phyloP scores from a whole-genome alignment of 1,139 yeast genomes.

The Yamadazyma taylorii region DNA sequence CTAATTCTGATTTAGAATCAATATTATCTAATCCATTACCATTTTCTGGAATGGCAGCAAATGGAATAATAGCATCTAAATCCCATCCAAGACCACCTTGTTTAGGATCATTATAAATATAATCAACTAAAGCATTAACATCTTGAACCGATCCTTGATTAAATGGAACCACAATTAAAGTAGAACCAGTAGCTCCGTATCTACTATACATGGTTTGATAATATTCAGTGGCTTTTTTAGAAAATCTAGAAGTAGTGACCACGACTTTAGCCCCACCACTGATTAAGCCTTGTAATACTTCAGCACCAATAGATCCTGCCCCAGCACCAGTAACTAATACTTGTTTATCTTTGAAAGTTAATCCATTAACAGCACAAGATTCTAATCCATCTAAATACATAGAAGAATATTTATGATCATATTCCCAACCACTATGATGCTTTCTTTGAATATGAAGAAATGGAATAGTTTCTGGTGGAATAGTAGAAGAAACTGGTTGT shows the following conservation, averaged over 20 bases:
- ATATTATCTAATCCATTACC: conserved; percentile 93
- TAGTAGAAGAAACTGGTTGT: conserved; percentile 70
- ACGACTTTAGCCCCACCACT: conserved; percentile 98
- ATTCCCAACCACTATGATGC: conserved; percentile 77
- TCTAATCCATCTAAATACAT: conserved; percentile 87
- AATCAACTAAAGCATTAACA: conserved; percentile 80
- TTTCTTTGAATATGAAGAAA: conserved; percentile 89
- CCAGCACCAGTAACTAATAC: conserved; percentile 98
- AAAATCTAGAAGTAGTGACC: conserved; percentile 94
- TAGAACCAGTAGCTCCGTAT: conserved; percentile 88
- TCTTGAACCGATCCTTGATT: conserved; percentile 97
- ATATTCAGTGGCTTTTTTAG: conserved; percentile 91
- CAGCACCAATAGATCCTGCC: conserved; percentile 98
- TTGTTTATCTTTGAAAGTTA: conserved; percentile 83
- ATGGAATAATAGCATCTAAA: conserved; percentile 91
- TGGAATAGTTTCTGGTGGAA: conserved; percentile 87
- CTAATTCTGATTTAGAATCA: conserved; percentile 94
- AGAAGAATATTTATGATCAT: conserved; percentile 76
- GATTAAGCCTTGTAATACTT: conserved; percentile 87
- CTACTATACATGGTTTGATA: conserved; percentile 92
- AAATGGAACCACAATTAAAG: conserved; percentile 94
- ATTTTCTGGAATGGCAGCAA: conserved; percentile 98
- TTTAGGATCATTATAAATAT: conserved; percentile 78
- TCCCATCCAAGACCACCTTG: conserved; percentile 98
- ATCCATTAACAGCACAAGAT: conserved; percentile 89